Evolutionary conservation across 164 flowering plant species (phyloP), one percentile per base, ranked within the genome.

Genomic region (Berberis thunbergii): DNA sequence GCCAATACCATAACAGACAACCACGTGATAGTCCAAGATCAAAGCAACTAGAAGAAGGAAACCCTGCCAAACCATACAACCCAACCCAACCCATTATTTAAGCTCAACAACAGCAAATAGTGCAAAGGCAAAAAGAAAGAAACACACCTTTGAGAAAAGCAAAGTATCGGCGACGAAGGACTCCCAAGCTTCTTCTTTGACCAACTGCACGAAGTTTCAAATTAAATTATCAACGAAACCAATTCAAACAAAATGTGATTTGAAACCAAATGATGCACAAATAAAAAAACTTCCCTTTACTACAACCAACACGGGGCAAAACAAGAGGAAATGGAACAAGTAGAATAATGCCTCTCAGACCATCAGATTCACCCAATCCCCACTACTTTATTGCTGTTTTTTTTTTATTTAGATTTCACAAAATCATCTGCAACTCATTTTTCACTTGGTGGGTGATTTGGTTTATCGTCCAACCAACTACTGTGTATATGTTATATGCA

Each of bases 151-250:
- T 7, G 83, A 89, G 67, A 63, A 85, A 61, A 94, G 76, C 61
- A 94, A 65, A 13, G 74, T 66, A 76, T 94, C 91, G 2, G 81
- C 81, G 66, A 86, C 73, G 61, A 84, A 83, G 10, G 79, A 91
- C 71, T 94, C 98, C 98, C 93, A 88, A 43, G 96, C 77, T 69
- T 94, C 97, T 61, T 79, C 81, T 69, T 74, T 86, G 58, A 86
- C 85, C 48, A 78, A 45, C 97, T 93, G 77, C 54, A 6, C 8
- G 26, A 26, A 26, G 26, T 26, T 8, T 50, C 11, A 12, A 4
- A 39, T 49, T 6, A 61, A 62, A 7, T 38, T 3, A 45, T 1
- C n/a, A 11, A 43, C 42, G 7, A 54, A 64, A 10, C n/a, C 26
- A 63, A 40, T 9, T 54, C 2, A 48, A 48, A 48, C 50, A 48